Percentiles rank a stretch among this genome's conserved stretches.
Evolutionary conservation across 176 grass and related monocot species (phyloP).

Genomic region (Avena eriantha): DNA sequence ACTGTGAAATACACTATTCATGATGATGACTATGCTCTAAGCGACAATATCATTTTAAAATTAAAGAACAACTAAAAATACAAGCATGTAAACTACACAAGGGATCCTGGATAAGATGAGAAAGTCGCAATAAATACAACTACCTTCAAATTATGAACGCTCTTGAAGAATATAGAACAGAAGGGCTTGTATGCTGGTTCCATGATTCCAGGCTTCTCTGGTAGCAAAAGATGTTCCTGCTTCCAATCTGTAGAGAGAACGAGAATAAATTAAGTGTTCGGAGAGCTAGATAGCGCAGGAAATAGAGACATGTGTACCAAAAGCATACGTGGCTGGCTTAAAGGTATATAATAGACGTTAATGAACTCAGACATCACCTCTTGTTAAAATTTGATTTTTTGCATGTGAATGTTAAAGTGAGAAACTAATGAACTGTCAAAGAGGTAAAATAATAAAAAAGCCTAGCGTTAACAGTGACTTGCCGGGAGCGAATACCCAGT

Average conservation of each 20-base stretch:
- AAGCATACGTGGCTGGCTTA: slow-evolving; percentile 18
- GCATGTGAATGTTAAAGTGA: neutral
- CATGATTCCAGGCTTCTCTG: slow-evolving; percentile 23
- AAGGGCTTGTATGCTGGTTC: slow-evolving; percentile 28
- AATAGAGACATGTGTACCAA: neutral
- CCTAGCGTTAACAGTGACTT: too few species aligned
- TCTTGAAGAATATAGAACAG: slow-evolving; percentile 50
- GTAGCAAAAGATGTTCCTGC: slow-evolving; percentile 64
- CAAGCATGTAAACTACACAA: neutral
- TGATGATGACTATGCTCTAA: neutral
- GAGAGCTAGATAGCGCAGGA: neutral
- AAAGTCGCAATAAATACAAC: neutral
- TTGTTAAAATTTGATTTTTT: slow-evolving; percentile 54
- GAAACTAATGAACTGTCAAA: neutral
- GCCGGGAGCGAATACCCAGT: too few species aligned
- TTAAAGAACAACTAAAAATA: neutral
- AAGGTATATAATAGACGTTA: slow-evolving; percentile 30
- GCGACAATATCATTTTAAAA: neutral
- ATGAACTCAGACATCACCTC: slow-evolving; percentile 5
- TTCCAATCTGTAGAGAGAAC: slow-evolving; percentile 38
- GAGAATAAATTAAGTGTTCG: neutral
- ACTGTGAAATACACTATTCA: slow-evolving; percentile 1
- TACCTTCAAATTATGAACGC: slow-evolving; percentile 47
- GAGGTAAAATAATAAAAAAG: too few species aligned
- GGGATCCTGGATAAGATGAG: neutral